Evolutionary conservation across 2,329 filamentous ascomycete species (phyloP).

Genomic region (Alternaria viburni): DNA sequence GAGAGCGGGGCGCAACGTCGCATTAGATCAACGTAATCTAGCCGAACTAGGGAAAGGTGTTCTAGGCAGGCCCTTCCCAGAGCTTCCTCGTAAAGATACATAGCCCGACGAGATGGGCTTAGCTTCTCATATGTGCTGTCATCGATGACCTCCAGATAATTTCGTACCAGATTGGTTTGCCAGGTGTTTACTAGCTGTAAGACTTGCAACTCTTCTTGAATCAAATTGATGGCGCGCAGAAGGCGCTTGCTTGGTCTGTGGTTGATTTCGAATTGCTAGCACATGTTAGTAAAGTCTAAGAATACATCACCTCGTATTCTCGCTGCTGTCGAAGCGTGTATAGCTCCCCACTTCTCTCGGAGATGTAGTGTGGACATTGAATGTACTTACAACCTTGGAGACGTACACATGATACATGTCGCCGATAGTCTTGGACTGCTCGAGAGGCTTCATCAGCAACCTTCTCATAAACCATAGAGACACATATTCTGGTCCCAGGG

Average conservation of each 20-base stretch:
- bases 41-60: constrained; percentile 20
- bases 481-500: constrained; percentile 36
- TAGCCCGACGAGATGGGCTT: constrained; percentile 24
- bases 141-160: constrained; percentile 34
- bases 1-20: constrained; percentile 36
- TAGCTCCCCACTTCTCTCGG: neutral
- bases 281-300: constrained; percentile 6
- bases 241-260: constrained; percentile 41
- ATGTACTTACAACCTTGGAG: constrained; percentile 34
- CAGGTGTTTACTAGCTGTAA: constrained; percentile 32
- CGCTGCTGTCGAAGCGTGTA: neutral
- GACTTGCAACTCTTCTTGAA: constrained; percentile 39
- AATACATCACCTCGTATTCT: neutral
- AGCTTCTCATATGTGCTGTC: constrained; percentile 29
- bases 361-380: neutral
- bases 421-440: constrained; percentile 30
- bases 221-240: constrained; percentile 40
- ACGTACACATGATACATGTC: constrained; percentile 44
- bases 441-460: constrained; percentile 37
- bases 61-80: constrained; percentile 33
- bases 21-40: constrained; percentile 35
- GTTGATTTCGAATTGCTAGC: constrained; percentile 45
- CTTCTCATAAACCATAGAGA: constrained; percentile 41
- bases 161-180: constrained; percentile 36
- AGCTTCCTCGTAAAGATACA: constrained; percentile 30